These are phyloP conservation scores for Osmozyma mogii DNA, from an alignment of 805 yeast genomes.

Conservation along the genomic window DNA sequence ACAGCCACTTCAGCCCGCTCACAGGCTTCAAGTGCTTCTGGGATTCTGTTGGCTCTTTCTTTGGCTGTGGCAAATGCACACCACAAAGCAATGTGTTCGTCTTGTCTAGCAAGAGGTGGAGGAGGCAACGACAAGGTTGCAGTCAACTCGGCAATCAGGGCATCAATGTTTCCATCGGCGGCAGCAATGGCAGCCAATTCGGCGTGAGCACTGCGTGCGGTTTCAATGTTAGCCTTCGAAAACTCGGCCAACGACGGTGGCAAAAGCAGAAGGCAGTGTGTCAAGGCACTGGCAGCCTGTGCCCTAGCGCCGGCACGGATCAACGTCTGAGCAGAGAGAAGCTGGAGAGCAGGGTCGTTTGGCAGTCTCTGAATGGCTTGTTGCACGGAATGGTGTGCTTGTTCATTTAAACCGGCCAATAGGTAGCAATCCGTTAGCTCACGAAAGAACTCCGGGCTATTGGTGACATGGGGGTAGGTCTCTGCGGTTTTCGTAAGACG, in stretches of 20 bases:
- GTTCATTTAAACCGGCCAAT: constrained; percentile 38
- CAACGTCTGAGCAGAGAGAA: constrained; percentile 42
- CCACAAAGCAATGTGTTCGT: constrained; percentile 45
- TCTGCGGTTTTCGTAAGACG: constrained; percentile 32
- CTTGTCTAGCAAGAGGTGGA: constrained; percentile 35
- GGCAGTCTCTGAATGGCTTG: constrained; percentile 32
- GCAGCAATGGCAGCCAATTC: constrained; percentile 51
- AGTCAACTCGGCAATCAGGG: constrained; percentile 42
- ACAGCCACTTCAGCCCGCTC: constrained; percentile 39
- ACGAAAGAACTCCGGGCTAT: constrained; percentile 34
- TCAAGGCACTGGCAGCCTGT: constrained; percentile 42
- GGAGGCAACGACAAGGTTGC: constrained; percentile 45
- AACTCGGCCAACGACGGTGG: constrained; percentile 23
- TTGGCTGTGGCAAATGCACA: constrained; percentile 44
- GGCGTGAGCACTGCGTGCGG: constrained; percentile 45
- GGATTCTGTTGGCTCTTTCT: constrained; percentile 43
- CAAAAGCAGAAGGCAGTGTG: constrained; percentile 35
- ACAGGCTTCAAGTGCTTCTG: constrained; percentile 43
- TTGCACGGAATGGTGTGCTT: constrained; percentile 43
- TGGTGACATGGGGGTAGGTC: constrained; percentile 28
- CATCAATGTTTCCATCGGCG: constrained; percentile 41
- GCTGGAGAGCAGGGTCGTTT: constrained; percentile 39
- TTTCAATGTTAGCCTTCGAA: constrained; percentile 30
- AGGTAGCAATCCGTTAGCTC: constrained; percentile 48
- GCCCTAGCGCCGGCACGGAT: constrained; percentile 34